phyloP scores from a whole-genome alignment of 2,329 filamentous ascomycete genomes.

The Rhexocercosporidium sp. region DNA sequence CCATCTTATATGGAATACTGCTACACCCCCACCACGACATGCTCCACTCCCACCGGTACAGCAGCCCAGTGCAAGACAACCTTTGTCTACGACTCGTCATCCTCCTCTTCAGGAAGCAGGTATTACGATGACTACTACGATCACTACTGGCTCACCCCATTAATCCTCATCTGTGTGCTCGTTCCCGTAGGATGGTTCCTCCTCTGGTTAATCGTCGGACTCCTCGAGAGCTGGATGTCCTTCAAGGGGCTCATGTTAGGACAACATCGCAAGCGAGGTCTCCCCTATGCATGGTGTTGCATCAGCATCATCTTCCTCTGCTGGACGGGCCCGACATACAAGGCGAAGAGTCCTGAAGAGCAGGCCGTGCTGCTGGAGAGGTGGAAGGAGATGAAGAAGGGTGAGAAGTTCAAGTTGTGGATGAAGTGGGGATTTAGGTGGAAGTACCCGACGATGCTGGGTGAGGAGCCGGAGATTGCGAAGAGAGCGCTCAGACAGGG shows the following conservation, averaged over 20 bases:
- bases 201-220: conserved; percentile 28
- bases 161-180: conserved; percentile 25
- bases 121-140: conserved; percentile 15
- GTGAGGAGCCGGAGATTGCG: conserved; percentile 28
- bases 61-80: conserved; percentile 20
- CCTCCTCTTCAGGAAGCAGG: not conserved
- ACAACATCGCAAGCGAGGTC: conserved; percentile 28
- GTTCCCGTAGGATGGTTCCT: conserved; percentile 29
- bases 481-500: conserved; percentile 30
- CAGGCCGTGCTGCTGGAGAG: conserved; percentile 22
- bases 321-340: conserved; percentile 32
- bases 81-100: conserved; percentile 14
- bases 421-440: conserved; percentile 34
- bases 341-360: conserved; percentile 32
- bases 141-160: not conserved
- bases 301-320: conserved; percentile 28
- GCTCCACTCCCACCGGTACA: conserved; percentile 13
- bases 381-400: conserved; percentile 28
- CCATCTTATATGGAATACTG: conserved; percentile 25
- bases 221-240: conserved; percentile 30
- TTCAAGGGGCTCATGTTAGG: conserved; percentile 35
- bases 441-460: conserved; percentile 34
- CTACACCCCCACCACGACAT: conserved; percentile 26
- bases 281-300: conserved; percentile 34
- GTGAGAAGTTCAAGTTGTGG: conserved; percentile 31